Evolutionary conservation across 345 rosid genomes (phyloP).

Genomic region (Aquilaria malaccensis): DNA sequence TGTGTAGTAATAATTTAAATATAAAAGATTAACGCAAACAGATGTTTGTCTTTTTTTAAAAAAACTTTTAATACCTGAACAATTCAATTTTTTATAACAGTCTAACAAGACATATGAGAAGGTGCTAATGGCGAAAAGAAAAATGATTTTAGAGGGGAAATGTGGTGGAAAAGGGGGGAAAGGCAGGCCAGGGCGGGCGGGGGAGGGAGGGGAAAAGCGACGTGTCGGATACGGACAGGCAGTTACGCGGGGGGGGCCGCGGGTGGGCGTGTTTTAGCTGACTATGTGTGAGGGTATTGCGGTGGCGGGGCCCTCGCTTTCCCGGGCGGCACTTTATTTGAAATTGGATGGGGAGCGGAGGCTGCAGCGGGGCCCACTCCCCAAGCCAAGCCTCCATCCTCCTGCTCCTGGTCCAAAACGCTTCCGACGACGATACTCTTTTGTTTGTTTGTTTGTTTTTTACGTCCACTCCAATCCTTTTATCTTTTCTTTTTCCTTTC

Average conservation of each 20-base stretch:
- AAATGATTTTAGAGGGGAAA: background rate
- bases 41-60: too few species aligned
- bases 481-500: too few species aligned
- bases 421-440: conserved; percentile 5
- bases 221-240: conserved; percentile 30
- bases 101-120: background rate
- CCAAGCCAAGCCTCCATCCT: conserved; percentile 1
- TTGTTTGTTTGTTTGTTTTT: too few species aligned
- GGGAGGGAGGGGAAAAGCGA: conserved; percentile 9
- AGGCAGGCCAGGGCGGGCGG: conserved; percentile 18
- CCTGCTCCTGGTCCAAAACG: conserved; percentile 11
- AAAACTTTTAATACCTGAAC: background rate
- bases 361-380: background rate
- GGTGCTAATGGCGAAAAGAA: background rate
- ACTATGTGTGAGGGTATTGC: conserved; percentile 6
- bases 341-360: background rate
- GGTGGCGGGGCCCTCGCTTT: conserved; percentile 10
- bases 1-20: too few species aligned
- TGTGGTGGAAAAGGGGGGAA: background rate
- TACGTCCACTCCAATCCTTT: too few species aligned
- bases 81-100: background rate
- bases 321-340: background rate
- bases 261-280: background rate
- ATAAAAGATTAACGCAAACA: too few species aligned
- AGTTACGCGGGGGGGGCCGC: conserved; percentile 26